Percentiles rank a stretch among this genome's conserved stretches.
Conservation (phyloP, 2,329 filamentous ascomycete genomes). For the Fusarium heterosporum region DNA sequence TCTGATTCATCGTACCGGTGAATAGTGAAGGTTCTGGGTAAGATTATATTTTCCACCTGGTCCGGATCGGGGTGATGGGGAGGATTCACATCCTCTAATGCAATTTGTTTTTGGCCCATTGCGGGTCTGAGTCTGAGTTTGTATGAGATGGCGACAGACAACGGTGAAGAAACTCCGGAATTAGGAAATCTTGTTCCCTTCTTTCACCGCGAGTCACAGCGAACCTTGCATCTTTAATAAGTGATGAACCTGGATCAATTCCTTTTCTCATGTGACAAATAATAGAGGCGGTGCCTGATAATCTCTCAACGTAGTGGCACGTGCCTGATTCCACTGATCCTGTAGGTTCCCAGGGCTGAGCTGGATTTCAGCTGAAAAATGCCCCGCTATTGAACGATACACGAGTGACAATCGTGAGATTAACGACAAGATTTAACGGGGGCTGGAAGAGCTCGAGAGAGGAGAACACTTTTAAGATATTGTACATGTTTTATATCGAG, state of each 20-base stretch:
- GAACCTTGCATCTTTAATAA: background rate
- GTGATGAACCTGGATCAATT: background rate
- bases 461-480: too few species aligned
- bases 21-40: slow-evolving; percentile 3
- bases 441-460: too few species aligned
- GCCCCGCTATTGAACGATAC: background rate
- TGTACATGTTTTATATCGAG: too few species aligned
- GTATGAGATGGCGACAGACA: background rate
- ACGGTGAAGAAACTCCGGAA: background rate
- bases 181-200: too few species aligned
- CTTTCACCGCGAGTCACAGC: too few species aligned
- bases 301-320: background rate
- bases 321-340: background rate
- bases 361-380: background rate
- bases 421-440: background rate
- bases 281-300: background rate
- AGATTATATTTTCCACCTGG: background rate
- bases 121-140: background rate
- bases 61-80: background rate
- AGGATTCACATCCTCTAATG: background rate
- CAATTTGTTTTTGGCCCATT: background rate
- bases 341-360: background rate
- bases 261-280: background rate
- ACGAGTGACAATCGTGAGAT: background rate
- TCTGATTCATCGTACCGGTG: background rate